These are phyloP conservation scores for Collybia mongolica DNA, from an alignment of 768 basidiomycete species.

Conservation along the genomic window DNA sequence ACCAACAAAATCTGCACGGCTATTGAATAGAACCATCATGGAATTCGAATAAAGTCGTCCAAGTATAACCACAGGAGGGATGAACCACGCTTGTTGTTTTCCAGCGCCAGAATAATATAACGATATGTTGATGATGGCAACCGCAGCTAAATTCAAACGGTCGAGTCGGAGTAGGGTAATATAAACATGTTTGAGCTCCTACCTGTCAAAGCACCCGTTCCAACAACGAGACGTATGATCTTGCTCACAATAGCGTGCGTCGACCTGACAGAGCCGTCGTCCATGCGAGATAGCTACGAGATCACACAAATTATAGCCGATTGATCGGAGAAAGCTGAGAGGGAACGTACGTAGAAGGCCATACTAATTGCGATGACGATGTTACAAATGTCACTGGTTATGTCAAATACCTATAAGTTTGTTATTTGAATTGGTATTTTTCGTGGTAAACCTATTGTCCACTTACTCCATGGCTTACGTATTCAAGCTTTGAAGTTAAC, in stretches of 20 bases:
- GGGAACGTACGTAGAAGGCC: background rate
- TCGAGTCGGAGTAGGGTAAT: background rate
- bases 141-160: background rate
- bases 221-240: background rate
- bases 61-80: background rate
- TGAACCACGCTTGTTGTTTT: background rate
- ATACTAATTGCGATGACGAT: background rate
- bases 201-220: constrained; percentile 1
- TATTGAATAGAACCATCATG: constrained; percentile 2
- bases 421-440: background rate
- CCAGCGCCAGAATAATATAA: background rate
- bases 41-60: background rate
- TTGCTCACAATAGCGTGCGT: background rate
- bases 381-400: constrained; percentile 16
- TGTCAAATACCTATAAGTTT: background rate
- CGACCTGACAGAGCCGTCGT: background rate
- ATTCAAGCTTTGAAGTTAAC: too few species aligned
- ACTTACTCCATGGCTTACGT: too few species aligned
- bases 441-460: too few species aligned
- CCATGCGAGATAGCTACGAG: background rate
- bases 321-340: background rate
- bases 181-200: background rate
- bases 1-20: background rate
- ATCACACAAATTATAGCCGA: background rate
- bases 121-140: background rate